phyloP scores from a whole-genome alignment of 306 rosid species.

The Trifolium subterraneum region DNA sequence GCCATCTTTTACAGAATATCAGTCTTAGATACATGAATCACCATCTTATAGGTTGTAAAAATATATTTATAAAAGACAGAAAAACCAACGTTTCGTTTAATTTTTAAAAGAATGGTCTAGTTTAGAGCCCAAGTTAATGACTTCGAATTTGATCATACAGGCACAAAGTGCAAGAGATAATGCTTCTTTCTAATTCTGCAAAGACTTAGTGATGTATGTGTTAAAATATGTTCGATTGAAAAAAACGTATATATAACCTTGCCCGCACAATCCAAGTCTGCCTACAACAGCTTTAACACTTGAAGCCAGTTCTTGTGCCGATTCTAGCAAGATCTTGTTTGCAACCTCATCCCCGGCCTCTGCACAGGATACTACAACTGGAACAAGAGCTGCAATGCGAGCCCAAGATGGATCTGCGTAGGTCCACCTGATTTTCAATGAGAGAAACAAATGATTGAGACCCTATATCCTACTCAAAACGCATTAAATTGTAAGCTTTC shows the following conservation, averaged over 20 bases:
- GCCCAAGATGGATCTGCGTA: slow-evolving; percentile 97
- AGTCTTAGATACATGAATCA: slow-evolving; percentile 3
- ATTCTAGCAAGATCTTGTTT: slow-evolving; percentile 69
- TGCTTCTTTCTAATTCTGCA: not conserved
- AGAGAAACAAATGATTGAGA: slow-evolving; percentile 36
- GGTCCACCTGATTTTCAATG: slow-evolving; percentile 80
- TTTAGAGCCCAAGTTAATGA: not conserved
- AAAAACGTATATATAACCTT: slow-evolving; percentile 54
- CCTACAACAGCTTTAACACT: slow-evolving; percentile 92
- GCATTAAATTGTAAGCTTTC: slow-evolving; percentile 11
- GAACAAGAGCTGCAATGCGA: slow-evolving; percentile 95
- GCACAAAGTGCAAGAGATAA: not conserved
- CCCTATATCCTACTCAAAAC: slow-evolving; percentile 21
- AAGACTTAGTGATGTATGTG: slow-evolving; percentile 6
- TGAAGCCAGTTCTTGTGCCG: slow-evolving; percentile 81
- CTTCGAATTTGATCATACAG: not conserved
- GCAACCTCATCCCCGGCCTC: slow-evolving; percentile 89
- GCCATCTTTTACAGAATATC: not conserved
- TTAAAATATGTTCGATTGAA: slow-evolving; percentile 22
- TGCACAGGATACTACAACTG: slow-evolving; percentile 83
- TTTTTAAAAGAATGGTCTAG: not conserved
- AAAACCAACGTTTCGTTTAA: not conserved
- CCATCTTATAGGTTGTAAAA: slow-evolving; percentile 11
- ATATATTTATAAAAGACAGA: slow-evolving; percentile 19
- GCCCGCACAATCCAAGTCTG: slow-evolving; percentile 81